Evolutionary conservation across 805 yeast genomes (phyloP).

Genomic region (Barnettozyma sp.): DNA sequence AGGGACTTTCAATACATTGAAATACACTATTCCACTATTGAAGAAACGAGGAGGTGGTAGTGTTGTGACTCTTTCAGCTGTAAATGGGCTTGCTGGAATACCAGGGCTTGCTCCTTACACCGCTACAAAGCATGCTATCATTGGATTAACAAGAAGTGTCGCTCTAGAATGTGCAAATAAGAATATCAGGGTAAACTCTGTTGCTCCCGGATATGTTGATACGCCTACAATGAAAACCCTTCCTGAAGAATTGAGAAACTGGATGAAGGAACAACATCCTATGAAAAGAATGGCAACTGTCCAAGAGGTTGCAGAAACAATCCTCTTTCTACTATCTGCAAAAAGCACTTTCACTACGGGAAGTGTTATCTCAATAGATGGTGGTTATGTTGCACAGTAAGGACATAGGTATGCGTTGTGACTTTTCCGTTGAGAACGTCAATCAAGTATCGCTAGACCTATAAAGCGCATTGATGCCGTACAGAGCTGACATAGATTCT

Average conservation of each 20-base stretch:
- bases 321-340: background rate
- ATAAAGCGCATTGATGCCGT: too few relatives aligned
- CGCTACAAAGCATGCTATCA: slow-evolving; percentile 2
- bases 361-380: background rate
- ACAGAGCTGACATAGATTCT: too few relatives aligned
- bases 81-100: slow-evolving; percentile 1
- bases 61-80: slow-evolving; percentile 1
- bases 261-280: background rate
- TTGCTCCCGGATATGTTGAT: background rate
- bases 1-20: slow-evolving; percentile 1
- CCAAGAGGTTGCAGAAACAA: background rate
- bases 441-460: too few relatives aligned
- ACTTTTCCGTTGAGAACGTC: too few relatives aligned
- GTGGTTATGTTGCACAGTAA: background rate
- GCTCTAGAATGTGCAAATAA: background rate
- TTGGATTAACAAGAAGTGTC: slow-evolving; percentile 1
- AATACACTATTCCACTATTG: background rate
- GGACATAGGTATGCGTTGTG: background rate
- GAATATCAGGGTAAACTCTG: background rate
- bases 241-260: background rate
- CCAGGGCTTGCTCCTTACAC: slow-evolving; percentile 1
- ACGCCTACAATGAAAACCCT: background rate
- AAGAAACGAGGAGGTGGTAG: background rate
- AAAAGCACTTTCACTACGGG: slow-evolving; percentile 1
- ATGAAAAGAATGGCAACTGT: background rate